A percentile compares a stretch with the other conserved stretches of the same genome.
phyloP scores from a whole-genome alignment of 2,329 filamentous ascomycete genomes.

The Aspergillus novofumigatus region DNA sequence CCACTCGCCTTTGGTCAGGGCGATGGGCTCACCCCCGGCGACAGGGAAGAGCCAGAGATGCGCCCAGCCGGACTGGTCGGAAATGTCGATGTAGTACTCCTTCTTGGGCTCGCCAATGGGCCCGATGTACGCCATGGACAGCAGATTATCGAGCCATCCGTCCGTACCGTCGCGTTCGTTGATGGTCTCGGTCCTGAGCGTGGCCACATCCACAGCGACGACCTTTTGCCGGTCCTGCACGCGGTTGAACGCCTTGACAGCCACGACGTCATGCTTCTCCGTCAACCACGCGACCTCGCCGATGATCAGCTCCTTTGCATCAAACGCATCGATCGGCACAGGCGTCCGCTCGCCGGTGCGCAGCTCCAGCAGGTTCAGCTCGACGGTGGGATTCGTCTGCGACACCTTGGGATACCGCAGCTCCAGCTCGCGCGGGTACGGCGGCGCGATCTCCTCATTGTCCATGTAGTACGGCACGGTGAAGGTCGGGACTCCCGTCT shows the following conservation, averaged over 20 bases:
- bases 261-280: conserved; percentile 54
- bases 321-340: conserved; percentile 55
- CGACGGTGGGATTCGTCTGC: conserved; percentile 62
- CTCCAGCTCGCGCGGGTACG: conserved; percentile 60
- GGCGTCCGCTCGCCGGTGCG: conserved; percentile 42
- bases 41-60: conserved; percentile 64
- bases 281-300: conserved; percentile 67
- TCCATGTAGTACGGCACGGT: conserved; percentile 65
- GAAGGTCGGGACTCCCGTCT: conserved; percentile 65
- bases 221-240: conserved; percentile 63
- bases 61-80: conserved; percentile 61
- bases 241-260: conserved; percentile 65
- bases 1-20: conserved; percentile 63
- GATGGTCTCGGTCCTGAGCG: conserved; percentile 44
- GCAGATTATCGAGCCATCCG: conserved; percentile 58
- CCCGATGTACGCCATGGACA: conserved; percentile 45
- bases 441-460: conserved; percentile 51
- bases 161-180: conserved; percentile 56
- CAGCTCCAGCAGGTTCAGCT: conserved; percentile 56
- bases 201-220: conserved; percentile 54
- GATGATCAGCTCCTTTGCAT: conserved; percentile 59
- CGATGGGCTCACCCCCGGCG: conserved; percentile 50
- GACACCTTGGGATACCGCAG: conserved; percentile 67
- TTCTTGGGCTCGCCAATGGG: conserved; percentile 27
- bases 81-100: conserved; percentile 62